Evolutionary conservation across 1,284 basidiomycete species (phyloP).

Genomic region (Ganoderma multipileum): DNA sequence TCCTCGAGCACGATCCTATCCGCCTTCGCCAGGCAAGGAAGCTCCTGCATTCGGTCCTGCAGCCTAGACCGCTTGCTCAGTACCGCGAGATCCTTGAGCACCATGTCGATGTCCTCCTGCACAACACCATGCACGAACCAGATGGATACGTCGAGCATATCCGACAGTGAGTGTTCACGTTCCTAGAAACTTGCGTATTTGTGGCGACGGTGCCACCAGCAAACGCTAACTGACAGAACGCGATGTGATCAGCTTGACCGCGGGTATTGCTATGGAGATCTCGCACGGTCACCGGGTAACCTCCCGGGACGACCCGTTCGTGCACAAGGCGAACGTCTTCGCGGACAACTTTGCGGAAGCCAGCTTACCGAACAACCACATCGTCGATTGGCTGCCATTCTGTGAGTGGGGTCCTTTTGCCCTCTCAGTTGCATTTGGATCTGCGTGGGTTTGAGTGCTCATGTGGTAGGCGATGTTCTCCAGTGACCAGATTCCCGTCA

Average conservation of each 20-base stretch:
- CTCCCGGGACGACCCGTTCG: slow-evolving; percentile 31
- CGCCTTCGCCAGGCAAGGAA: slow-evolving; percentile 21
- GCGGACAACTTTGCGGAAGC: slow-evolving; percentile 31
- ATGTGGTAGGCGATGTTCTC: neutral
- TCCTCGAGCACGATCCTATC: slow-evolving; percentile 21
- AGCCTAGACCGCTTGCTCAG: slow-evolving; percentile 14
- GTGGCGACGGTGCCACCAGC: neutral
- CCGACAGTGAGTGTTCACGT: slow-evolving; percentile 9
- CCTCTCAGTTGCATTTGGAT: neutral
- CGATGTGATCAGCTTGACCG: slow-evolving; percentile 11
- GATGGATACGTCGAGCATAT: slow-evolving; percentile 22
- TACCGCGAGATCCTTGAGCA: slow-evolving; percentile 10
- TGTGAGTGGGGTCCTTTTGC: slow-evolving; percentile 25
- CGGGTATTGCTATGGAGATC: slow-evolving; percentile 24
- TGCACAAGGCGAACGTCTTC: slow-evolving; percentile 31
- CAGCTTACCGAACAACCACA: slow-evolving; percentile 33
- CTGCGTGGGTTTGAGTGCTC: neutral
- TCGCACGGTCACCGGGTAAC: slow-evolving; percentile 27
- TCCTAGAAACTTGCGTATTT: no score
- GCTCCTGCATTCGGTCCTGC: slow-evolving; percentile 19
- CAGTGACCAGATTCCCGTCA: slow-evolving; percentile 31
- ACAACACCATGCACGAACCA: slow-evolving; percentile 15
- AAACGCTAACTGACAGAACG: neutral
- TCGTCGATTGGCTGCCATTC: slow-evolving; percentile 42
- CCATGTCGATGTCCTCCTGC: slow-evolving; percentile 18